Percentiles rank a stretch among this genome's conserved stretches.
Conservation (phyloP, 75 land plant species). For the Picea sitchensis region DNA sequence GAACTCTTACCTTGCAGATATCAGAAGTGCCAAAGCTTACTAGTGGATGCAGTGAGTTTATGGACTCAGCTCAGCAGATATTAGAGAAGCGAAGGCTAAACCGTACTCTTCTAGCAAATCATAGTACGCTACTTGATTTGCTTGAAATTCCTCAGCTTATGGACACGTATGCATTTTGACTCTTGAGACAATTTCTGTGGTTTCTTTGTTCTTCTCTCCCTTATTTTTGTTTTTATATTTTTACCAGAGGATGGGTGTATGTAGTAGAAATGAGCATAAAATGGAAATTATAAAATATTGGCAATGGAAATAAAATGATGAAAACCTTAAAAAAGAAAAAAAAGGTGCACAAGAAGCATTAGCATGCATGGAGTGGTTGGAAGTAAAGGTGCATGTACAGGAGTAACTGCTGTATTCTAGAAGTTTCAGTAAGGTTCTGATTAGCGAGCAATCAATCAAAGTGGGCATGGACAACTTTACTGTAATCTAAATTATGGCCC, state of each 20-base stretch:
- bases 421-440: not conserved
- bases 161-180: conserved; percentile 78
- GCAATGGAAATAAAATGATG: not conserved
- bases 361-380: not conserved
- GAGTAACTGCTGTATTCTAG: not conserved
- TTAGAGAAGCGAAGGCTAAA: conserved; percentile 92
- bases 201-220: not conserved
- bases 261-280: not conserved
- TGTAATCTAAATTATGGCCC: not conserved
- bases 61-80: conserved; percentile 91
- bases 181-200: not conserved
- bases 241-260: not conserved
- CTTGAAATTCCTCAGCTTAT: conserved; percentile 99
- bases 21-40: conserved; percentile 86
- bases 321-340: not conserved
- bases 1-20: conserved; percentile 45
- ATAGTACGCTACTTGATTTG: conserved; percentile 87
- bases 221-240: not conserved
- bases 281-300: not conserved
- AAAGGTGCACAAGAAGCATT: not conserved
- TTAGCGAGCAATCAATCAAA: not conserved
- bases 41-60: conserved; percentile 88
- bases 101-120: conserved; percentile 83
- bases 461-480: not conserved
- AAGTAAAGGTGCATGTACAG: not conserved